Conservation (phyloP, 495 filamentous ascomycete genomes). For the Entonaema liquescens region DNA sequence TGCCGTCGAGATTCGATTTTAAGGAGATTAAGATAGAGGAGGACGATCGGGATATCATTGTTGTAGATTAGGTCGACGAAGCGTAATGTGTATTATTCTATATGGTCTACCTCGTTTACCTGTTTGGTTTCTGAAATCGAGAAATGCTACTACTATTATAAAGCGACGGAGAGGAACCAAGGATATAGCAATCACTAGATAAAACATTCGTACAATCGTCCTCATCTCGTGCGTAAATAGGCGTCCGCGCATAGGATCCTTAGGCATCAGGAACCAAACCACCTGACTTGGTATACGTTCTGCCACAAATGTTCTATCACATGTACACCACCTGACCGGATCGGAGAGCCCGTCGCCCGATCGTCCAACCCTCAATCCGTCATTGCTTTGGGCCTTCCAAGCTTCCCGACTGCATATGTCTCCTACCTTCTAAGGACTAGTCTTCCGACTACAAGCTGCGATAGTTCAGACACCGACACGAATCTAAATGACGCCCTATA, state of each 20-base stretch:
- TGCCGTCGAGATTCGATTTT: constrained; percentile 49
- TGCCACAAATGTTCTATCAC: not conserved
- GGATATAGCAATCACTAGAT: not conserved
- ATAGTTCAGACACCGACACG: not conserved
- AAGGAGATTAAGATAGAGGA: constrained; percentile 37
- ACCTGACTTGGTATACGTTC: not conserved
- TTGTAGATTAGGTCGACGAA: constrained; percentile 2
- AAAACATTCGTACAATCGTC: not conserved
- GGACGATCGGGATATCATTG: constrained; percentile 16
- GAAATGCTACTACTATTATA: not conserved
- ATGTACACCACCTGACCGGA: not conserved
- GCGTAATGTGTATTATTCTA: not conserved
- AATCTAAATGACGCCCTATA: constrained; percentile 14
- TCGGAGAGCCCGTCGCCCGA: not conserved
- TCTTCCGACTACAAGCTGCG: not conserved
- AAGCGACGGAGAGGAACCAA: not conserved
- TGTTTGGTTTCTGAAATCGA: too few species aligned
- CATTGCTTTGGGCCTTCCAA: not conserved
- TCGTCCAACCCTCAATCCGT: not conserved
- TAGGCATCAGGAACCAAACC: not conserved
- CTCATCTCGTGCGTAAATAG: not conserved
- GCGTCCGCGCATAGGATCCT: not conserved
- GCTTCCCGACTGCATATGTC: not conserved
- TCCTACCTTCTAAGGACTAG: not conserved
- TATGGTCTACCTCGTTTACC: not conserved